Evolutionary conservation across 352 stramenopile genomes (phyloP).

Genomic region (Globisporangium heterothallicum): DNA sequence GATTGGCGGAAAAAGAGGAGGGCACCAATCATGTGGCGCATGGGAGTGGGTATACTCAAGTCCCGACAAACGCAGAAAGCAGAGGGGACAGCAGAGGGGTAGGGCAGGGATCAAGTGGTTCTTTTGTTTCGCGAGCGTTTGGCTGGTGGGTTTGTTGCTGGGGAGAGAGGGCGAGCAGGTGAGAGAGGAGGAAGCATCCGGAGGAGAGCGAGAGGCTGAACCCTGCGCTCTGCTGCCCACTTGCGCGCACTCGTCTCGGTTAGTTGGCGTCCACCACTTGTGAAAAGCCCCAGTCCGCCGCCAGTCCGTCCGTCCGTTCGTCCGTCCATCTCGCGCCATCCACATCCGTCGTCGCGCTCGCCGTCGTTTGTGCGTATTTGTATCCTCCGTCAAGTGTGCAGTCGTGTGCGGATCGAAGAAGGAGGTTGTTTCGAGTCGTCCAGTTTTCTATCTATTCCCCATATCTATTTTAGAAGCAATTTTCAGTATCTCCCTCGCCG

Average conservation of each 20-base stretch:
- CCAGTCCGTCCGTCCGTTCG: background rate
- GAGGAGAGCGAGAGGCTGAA: background rate
- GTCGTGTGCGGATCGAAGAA: conserved; percentile 4
- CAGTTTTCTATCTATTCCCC: conserved; percentile 7
- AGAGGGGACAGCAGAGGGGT: background rate
- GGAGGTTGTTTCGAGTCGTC: conserved; percentile 2
- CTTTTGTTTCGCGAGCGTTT: too few relatives aligned
- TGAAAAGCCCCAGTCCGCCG: conserved; percentile 7
- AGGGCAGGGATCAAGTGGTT: conserved; percentile 1
- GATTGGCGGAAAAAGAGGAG: background rate
- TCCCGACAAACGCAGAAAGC: background rate
- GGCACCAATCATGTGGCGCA: too few relatives aligned
- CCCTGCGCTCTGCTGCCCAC: background rate
- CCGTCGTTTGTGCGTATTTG: too few relatives aligned
- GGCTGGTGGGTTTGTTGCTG: background rate
- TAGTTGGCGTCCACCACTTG: conserved; percentile 5
- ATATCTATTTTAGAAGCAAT: conserved; percentile 14
- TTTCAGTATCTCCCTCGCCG: too few relatives aligned
- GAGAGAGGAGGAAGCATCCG: background rate
- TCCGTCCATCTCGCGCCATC: background rate
- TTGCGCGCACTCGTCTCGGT: conserved; percentile 6
- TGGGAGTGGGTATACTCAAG: background rate
- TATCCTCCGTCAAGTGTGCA: background rate
- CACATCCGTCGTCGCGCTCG: conserved; percentile 2
- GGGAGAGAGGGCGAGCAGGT: background rate